A percentile compares a stretch with the other conserved stretches of the same genome.
These are phyloP conservation scores for Fusarium pilosicola DNA, from an alignment of 2,329 filamentous ascomycete species.

Conservation along the genomic window DNA sequence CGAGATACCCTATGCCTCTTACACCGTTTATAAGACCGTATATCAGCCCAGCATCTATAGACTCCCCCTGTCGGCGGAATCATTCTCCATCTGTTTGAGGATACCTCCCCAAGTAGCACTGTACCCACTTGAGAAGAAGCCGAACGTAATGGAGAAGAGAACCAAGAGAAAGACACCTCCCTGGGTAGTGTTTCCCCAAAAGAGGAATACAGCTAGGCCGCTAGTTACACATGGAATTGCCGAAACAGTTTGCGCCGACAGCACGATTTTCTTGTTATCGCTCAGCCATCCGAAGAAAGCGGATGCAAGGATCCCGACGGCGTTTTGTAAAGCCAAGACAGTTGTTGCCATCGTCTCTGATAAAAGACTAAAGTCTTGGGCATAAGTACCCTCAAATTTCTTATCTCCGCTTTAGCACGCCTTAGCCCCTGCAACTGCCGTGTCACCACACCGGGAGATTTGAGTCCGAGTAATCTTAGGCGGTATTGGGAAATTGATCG, in stretches of 20 bases:
- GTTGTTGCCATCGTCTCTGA: neutral
- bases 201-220: neutral
- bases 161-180: neutral
- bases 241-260: neutral
- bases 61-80: neutral
- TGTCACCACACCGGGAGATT: neutral
- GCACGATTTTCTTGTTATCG: neutral
- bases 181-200: neutral
- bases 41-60: neutral
- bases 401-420: neutral
- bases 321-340: neutral
- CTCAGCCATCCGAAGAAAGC: neutral
- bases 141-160: neutral
- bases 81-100: neutral
- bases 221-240: neutral
- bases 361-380: neutral
- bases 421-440: neutral
- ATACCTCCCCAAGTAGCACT: neutral
- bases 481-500: neutral
- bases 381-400: neutral
- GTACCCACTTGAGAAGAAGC: neutral
- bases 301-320: neutral
- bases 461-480: neutral
- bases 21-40: neutral
- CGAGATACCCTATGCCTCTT: neutral